Percentiles rank a stretch among this genome's conserved stretches.
These are phyloP conservation scores for Saccharomycopsis fermentans DNA, from an alignment of 805 yeast species.

Conservation along the genomic window DNA sequence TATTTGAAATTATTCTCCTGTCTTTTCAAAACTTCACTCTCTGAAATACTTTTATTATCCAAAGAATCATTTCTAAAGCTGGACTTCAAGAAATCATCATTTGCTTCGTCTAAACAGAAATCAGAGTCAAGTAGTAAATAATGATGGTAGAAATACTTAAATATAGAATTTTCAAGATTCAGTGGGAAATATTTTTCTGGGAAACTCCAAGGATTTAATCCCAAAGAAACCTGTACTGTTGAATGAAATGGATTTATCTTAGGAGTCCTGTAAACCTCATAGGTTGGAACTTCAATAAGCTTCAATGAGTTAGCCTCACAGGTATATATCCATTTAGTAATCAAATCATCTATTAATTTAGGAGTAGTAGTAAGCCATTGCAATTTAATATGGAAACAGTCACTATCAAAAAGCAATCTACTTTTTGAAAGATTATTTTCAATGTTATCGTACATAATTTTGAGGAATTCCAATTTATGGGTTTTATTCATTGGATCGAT, in stretches of 20 bases:
- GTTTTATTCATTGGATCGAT: constrained; percentile 68
- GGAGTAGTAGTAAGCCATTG: constrained; percentile 94
- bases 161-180: constrained; percentile 33
- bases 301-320: constrained; percentile 78
- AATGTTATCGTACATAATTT: constrained; percentile 67
- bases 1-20: constrained; percentile 24
- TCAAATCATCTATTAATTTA: constrained; percentile 68
- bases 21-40: background rate
- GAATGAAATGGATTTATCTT: constrained; percentile 80
- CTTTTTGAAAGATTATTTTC: constrained; percentile 73
- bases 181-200: constrained; percentile 6
- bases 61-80: background rate
- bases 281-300: constrained; percentile 21
- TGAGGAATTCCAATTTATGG: constrained; percentile 64
- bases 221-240: constrained; percentile 55
- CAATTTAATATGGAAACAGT: constrained; percentile 80
- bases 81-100: constrained; percentile 26
- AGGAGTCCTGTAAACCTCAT: constrained; percentile 48
- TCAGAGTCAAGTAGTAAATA: constrained; percentile 60
- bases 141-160: constrained; percentile 66
- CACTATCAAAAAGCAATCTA: constrained; percentile 2
- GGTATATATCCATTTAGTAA: constrained; percentile 66
- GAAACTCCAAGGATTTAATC: constrained; percentile 56
- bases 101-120: constrained; percentile 72
- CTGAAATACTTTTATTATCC: background rate